Conservation (phyloP, 2,329 filamentous ascomycete species). For the Aspergillus viridinutans region DNA sequence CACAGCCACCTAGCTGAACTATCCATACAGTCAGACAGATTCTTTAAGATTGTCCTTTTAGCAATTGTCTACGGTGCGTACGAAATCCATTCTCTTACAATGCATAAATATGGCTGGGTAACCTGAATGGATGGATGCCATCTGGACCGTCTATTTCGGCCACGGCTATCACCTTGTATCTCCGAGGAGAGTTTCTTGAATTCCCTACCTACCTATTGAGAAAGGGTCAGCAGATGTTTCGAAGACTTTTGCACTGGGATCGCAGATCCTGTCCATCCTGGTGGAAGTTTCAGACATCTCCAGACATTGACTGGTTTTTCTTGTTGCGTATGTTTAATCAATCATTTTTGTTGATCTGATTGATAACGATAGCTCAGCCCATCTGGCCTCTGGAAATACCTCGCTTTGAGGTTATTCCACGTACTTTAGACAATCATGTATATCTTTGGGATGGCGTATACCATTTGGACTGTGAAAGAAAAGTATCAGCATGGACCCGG, state of each 20-base stretch:
- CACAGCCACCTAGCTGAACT: conserved; percentile 56
- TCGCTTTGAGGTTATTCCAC: no score
- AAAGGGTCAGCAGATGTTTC: conserved; percentile 48
- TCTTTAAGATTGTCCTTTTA: conserved; percentile 54
- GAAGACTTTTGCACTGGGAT: conserved; percentile 48
- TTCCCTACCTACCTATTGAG: conserved; percentile 33
- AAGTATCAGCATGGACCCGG: no score
- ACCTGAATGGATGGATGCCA: conserved; percentile 54
- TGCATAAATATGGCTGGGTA: conserved; percentile 64
- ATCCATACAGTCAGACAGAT: conserved; percentile 56
- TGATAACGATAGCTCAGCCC: no score
- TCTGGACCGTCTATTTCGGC: conserved; percentile 46
- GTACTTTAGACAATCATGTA: no score
- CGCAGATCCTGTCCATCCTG: conserved; percentile 49
- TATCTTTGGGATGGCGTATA: no score
- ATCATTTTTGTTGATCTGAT: no score
- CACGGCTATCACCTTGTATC: not conserved
- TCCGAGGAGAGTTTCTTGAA: not conserved
- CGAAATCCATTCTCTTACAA: conserved; percentile 63
- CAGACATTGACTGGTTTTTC: no score
- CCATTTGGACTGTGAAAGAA: no score
- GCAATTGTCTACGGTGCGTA: conserved; percentile 52
- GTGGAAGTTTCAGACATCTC: conserved; percentile 23
- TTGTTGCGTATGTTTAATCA: no score
- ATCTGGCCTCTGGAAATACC: no score